Conservation (phyloP, 2,329 filamentous ascomycete genomes). For the Hypocreales sp. region DNA sequence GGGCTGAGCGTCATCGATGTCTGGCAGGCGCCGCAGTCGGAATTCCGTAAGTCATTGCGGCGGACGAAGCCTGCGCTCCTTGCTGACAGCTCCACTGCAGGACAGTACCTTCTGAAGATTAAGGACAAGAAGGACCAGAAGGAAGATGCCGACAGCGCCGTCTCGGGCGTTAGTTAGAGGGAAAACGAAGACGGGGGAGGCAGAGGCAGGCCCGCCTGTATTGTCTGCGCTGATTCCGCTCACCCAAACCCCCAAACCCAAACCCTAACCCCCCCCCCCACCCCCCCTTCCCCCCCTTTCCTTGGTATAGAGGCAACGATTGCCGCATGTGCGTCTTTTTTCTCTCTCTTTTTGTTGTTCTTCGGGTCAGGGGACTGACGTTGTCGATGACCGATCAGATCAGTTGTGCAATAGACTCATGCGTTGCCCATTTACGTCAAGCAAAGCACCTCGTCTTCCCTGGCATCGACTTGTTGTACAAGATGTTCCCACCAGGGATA, state of each 20-base stretch:
- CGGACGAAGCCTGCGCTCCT: no score
- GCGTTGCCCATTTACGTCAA: no score
- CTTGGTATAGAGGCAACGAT: no score
- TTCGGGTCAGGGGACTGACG: no score
- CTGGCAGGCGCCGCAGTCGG: conserved; percentile 20
- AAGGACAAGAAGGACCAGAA: conserved; percentile 13
- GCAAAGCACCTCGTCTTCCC: conserved; percentile 20
- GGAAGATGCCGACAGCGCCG: conserved; percentile 22
- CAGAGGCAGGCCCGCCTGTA: no score
- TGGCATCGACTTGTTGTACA: conserved; percentile 14
- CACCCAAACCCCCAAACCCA: no score
- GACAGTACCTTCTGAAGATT: conserved; percentile 20
- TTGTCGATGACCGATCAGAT: no score
- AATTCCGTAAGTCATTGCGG: conserved; percentile 24
- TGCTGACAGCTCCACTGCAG: conserved; percentile 9
- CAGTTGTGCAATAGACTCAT: conserved; percentile 1
- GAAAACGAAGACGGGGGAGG: neutral
- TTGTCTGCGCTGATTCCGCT: no score
- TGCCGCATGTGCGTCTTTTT: no score
- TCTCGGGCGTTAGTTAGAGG: conserved; percentile 12
- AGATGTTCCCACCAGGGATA: conserved; percentile 24
- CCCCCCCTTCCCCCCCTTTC: no score
- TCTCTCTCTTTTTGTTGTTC: neutral
- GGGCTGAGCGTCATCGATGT: conserved; percentile 18
- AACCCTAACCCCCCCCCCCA: no score